Evolutionary conservation across 2,329 filamentous ascomycete genomes (phyloP), one percentile per base, ranked within the genome.

Genomic region (Penicillium verrucosum): DNA sequence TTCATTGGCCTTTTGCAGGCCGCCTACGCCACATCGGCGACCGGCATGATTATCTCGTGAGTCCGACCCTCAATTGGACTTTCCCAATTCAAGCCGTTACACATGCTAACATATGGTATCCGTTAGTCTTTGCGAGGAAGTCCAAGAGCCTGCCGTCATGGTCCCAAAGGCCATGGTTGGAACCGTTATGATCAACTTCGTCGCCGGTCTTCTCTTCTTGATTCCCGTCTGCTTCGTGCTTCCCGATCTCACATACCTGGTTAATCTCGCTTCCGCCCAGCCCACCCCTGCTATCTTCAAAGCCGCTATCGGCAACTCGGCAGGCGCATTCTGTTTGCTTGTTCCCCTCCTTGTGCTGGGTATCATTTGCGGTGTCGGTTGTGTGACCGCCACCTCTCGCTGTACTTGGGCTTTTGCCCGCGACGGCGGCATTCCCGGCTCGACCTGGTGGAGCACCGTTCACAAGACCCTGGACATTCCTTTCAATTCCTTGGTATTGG

Each of bases 41-140:
- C 84, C 30, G 89, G 89, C 74, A 91, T 91, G 88, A 87, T 91
- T 57, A 87, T 90, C 70, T 88, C 85, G 85, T 87, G 76, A 80
- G 84, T 79, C 29, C 3, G 8, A 32, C 29, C 18, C 12, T 32
- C 5, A 8, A 16, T 12, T 18, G 1, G 7, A n/a, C 25, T 27
- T 4, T 44, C 27, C 11, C 27, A 14, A 18, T 3, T 8, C 12
- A 4, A 4, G 6, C 42, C n/a, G 6, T 38, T n/a, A 34, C 42
- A 55, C 49, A 45, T 38, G 37, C 58, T 63, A 50, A 65, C 54
- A 45, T 56, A 51, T 51, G 18, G 47, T 37, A 16, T 5, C 11
- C 12, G 9, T 43, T 11, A 58, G 60, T 5, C 88, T 89, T 83
- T 88, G 85, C 66, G 86, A 89, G 72, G 86, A 89, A 71, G 85